Percentiles rank a stretch among this genome's conserved stretches.
These are phyloP conservation scores for Pisolithus albus DNA, from an alignment of 768 basidiomycete species.

Conservation along the genomic window DNA sequence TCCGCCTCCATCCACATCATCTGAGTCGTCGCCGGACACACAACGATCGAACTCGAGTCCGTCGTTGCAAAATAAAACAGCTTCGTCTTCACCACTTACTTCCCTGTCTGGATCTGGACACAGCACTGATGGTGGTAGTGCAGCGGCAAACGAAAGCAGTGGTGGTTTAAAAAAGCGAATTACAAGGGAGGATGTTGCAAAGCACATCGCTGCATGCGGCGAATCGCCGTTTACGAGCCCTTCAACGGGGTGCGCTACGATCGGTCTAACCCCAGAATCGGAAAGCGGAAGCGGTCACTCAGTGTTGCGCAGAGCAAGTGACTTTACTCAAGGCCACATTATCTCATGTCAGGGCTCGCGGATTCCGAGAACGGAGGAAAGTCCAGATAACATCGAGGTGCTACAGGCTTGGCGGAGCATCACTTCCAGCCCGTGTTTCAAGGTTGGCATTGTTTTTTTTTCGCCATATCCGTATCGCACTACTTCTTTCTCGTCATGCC, in stretches of 20 bases:
- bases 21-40: slow-evolving; percentile 20
- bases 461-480: background rate
- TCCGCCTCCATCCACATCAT: slow-evolving; percentile 11
- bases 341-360: slow-evolving; percentile 62
- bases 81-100: slow-evolving; percentile 27
- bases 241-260: slow-evolving; percentile 20
- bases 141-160: slow-evolving; percentile 24
- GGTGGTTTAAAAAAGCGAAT: background rate
- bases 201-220: slow-evolving; percentile 49
- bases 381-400: slow-evolving; percentile 70
- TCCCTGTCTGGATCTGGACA: slow-evolving; percentile 1
- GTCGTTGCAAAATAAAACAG: background rate
- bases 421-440: slow-evolving; percentile 67
- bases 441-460: slow-evolving; percentile 39
- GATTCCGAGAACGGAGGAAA: slow-evolving; percentile 63
- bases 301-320: slow-evolving; percentile 36
- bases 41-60: slow-evolving; percentile 12
- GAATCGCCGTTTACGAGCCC: slow-evolving; percentile 47
- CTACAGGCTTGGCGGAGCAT: slow-evolving; percentile 75
- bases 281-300: background rate
- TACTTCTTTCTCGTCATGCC: no score
- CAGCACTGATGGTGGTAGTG: slow-evolving; percentile 30
- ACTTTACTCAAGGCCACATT: slow-evolving; percentile 41
- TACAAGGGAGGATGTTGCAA: slow-evolving; percentile 46
- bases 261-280: background rate